Evolutionary conservation across 192 early-diverging fungal genomes (phyloP).

Genomic region (Cetraspora pellucida): DNA sequence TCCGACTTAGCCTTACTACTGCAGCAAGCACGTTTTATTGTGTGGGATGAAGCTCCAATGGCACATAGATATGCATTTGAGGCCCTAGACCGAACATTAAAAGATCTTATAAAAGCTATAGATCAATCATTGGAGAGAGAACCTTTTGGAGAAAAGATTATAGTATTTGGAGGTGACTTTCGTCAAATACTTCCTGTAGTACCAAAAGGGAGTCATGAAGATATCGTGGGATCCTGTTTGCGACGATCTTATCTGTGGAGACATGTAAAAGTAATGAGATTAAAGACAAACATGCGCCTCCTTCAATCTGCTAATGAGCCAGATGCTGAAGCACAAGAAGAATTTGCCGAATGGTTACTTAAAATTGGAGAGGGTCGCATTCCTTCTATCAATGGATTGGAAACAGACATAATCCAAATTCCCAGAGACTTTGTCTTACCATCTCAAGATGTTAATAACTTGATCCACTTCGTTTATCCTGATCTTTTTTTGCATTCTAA

Average conservation of each 20-base stretch:
- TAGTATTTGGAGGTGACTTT: slow-evolving; percentile 35
- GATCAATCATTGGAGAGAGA: slow-evolving; percentile 20
- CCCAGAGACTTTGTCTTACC: neutral
- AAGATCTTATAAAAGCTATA: slow-evolving; percentile 23
- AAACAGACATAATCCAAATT: neutral
- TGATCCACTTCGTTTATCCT: slow-evolving; percentile 30
- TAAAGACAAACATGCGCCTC: slow-evolving; percentile 39
- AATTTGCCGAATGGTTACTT: slow-evolving; percentile 29
- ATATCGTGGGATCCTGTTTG: slow-evolving; percentile 29
- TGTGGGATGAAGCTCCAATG: slow-evolving; percentile 49
- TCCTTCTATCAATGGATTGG: neutral
- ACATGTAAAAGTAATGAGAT: slow-evolving; percentile 11
- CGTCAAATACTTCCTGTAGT: slow-evolving; percentile 34
- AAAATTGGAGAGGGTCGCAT: neutral
- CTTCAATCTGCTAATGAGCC: neutral
- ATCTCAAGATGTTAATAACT: neutral
- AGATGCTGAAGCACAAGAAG: neutral
- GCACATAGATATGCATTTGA: slow-evolving; percentile 21
- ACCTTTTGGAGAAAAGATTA: slow-evolving; percentile 32
- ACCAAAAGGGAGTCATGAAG: slow-evolving; percentile 2
- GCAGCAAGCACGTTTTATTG: slow-evolving; percentile 29
- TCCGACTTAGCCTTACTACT: slow-evolving; percentile 19
- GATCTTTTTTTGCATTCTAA: neutral
- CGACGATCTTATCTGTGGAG: slow-evolving; percentile 33
- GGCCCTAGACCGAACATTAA: too few relatives aligned